Evolutionary conservation across 2,329 filamentous ascomycete genomes (phyloP).

Genomic region (Escovopsis sp.): DNA sequence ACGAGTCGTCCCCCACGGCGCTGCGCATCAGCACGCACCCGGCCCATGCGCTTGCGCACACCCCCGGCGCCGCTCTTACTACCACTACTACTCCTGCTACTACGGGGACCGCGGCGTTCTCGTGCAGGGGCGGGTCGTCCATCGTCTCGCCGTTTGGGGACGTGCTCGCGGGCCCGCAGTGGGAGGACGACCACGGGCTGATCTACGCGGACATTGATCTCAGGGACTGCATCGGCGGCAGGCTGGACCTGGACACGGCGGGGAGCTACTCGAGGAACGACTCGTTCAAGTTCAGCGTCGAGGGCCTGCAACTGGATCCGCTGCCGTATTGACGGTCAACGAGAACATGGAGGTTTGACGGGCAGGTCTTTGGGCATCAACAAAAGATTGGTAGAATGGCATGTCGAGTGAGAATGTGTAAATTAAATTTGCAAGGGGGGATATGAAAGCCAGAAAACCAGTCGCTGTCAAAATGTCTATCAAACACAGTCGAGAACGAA

Average conservation of each 20-base stretch:
- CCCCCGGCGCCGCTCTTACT: neutral
- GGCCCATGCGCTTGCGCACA: neutral
- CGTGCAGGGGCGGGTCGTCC: slow-evolving; percentile 65
- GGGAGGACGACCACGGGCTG: slow-evolving; percentile 60
- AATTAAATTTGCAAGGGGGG: no score
- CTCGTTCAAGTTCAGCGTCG: slow-evolving; percentile 44
- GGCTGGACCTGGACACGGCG: slow-evolving; percentile 69
- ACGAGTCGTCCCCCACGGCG: neutral
- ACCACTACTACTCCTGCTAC: neutral
- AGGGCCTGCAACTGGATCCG: slow-evolving; percentile 42
- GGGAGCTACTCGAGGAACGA: slow-evolving; percentile 72
- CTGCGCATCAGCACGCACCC: neutral
- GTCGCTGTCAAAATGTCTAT: no score
- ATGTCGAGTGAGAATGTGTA: no score
- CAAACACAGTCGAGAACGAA: no score
- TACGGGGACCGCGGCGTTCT: slow-evolving; percentile 25
- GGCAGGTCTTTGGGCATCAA: no score
- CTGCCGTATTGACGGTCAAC: slow-evolving; percentile 29
- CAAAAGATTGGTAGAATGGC: no score
- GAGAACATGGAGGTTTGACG: no score
- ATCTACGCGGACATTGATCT: slow-evolving; percentile 66
- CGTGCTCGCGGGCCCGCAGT: slow-evolving; percentile 66
- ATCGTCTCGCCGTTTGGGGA: slow-evolving; percentile 70
- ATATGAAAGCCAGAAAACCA: no score
- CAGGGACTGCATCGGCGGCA: slow-evolving; percentile 70